These are phyloP conservation scores for Puccinia brachypodii DNA, from an alignment of 1,284 basidiomycete species.

Conservation along the genomic window DNA sequence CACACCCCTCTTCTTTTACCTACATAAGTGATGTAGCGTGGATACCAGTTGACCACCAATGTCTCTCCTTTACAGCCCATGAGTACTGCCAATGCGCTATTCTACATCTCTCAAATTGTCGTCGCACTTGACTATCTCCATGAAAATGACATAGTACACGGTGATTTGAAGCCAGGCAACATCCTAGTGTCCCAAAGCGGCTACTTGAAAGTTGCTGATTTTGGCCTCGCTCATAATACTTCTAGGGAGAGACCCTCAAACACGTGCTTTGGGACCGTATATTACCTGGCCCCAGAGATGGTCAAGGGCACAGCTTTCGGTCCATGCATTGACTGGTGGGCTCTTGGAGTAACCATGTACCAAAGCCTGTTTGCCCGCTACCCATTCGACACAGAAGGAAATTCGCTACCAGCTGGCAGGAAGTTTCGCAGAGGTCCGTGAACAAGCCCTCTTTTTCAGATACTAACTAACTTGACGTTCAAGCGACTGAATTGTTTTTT, in stretches of 20 bases:
- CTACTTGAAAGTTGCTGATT: conserved; percentile 19
- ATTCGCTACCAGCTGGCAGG: background rate
- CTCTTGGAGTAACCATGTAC: conserved; percentile 13
- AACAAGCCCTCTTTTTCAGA: background rate
- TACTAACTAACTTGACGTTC: background rate
- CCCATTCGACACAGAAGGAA: background rate
- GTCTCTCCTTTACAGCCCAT: background rate
- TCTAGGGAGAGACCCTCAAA: background rate
- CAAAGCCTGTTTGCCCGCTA: background rate
- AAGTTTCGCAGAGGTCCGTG: background rate
- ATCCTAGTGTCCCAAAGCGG: background rate
- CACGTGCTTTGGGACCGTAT: background rate
- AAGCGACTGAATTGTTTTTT: background rate
- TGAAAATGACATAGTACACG: background rate
- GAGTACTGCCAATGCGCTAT: background rate
- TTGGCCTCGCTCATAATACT: background rate
- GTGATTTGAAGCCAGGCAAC: conserved; percentile 16
- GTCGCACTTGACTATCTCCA: conserved; percentile 15
- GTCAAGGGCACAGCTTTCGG: background rate
- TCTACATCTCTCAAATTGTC: conserved; percentile 10
- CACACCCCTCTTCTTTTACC: too few relatives aligned
- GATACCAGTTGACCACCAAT: background rate
- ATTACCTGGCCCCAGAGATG: conserved; percentile 31
- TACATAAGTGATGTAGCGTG: too few relatives aligned
- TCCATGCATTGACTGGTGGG: conserved; percentile 21